Percentiles rank a stretch among this genome's conserved stretches.
phyloP scores from a whole-genome alignment of 371 early-diverging fungal species.

The Phascolomyces articulosus region DNA sequence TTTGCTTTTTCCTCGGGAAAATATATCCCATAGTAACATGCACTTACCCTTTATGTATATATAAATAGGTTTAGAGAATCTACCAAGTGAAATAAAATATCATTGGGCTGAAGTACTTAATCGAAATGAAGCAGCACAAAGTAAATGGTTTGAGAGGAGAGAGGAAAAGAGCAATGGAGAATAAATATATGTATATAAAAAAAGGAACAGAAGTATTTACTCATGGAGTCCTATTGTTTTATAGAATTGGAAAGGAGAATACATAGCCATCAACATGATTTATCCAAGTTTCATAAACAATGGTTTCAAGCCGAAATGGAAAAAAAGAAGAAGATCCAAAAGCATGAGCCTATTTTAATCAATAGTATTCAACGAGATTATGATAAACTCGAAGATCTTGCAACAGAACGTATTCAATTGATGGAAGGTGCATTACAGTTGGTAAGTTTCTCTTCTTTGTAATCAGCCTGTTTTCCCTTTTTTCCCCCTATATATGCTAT shows the following conservation, averaged over 20 bases:
- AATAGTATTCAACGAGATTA: conserved; percentile 44
- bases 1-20: too few relatives aligned
- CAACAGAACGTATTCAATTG: conserved; percentile 44
- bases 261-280: conserved; percentile 34
- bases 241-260: conserved; percentile 42
- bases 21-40: too few relatives aligned
- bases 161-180: neutral
- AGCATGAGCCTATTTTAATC: conserved; percentile 39
- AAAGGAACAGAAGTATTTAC: too few relatives aligned
- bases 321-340: conserved; percentile 31
- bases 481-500: neutral
- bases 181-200: neutral
- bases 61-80: conserved; percentile 46
- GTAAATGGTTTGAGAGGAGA: conserved; percentile 24
- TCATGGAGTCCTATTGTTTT: too few relatives aligned
- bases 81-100: conserved; percentile 55
- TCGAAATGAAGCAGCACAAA: conserved; percentile 40
- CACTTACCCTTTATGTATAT: neutral
- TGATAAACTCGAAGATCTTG: conserved; percentile 41
- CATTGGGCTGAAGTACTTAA: conserved; percentile 53
- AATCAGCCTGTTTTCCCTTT: neutral
- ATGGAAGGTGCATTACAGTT: conserved; percentile 49
- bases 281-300: conserved; percentile 42
- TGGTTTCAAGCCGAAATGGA: conserved; percentile 42
- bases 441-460: conserved; percentile 21